Evolutionary conservation across 768 basidiomycete species (phyloP).

Genomic region (Kwoniella newhampshirensis): DNA sequence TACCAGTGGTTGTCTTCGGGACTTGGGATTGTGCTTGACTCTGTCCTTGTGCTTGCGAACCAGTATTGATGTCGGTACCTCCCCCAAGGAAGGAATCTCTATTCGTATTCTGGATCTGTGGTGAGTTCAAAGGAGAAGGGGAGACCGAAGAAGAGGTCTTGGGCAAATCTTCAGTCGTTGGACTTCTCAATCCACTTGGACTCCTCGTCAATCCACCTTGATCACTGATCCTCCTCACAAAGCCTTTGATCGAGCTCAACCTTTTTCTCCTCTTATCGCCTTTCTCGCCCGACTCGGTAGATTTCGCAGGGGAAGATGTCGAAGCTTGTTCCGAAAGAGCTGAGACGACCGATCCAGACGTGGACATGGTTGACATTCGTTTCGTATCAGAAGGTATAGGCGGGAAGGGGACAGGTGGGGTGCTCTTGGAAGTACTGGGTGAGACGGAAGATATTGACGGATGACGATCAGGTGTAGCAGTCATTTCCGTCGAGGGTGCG

Average conservation of each 20-base stretch:
- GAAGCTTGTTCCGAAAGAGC: constrained; percentile 17
- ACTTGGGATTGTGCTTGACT: no score
- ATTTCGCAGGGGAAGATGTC: not conserved
- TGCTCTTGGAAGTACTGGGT: constrained; percentile 1
- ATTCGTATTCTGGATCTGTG: no score
- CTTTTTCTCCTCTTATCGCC: constrained; percentile 39
- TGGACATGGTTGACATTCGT: constrained; percentile 18
- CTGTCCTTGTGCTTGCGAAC: not conserved
- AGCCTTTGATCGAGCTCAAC: constrained; percentile 41
- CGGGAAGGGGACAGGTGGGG: constrained; percentile 20
- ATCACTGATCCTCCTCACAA: constrained; percentile 46
- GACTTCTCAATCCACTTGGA: constrained; percentile 15
- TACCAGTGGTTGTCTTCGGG: not conserved
- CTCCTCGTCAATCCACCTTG: constrained; percentile 30
- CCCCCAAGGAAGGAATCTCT: no score
- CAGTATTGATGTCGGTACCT: no score
- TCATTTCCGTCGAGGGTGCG: not conserved
- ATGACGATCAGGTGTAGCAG: not conserved
- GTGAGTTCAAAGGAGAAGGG: no score
- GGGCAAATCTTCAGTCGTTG: constrained; percentile 11
- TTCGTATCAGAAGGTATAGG: constrained; percentile 12
- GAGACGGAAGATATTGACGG: constrained; percentile 2
- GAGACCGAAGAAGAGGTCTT: not conserved
- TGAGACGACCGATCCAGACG: constrained; percentile 12
- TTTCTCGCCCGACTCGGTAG: constrained; percentile 14